Base-by-base conservation (phyloP, 176 grass and related monocot genomes). In the Canna indica region DNA sequence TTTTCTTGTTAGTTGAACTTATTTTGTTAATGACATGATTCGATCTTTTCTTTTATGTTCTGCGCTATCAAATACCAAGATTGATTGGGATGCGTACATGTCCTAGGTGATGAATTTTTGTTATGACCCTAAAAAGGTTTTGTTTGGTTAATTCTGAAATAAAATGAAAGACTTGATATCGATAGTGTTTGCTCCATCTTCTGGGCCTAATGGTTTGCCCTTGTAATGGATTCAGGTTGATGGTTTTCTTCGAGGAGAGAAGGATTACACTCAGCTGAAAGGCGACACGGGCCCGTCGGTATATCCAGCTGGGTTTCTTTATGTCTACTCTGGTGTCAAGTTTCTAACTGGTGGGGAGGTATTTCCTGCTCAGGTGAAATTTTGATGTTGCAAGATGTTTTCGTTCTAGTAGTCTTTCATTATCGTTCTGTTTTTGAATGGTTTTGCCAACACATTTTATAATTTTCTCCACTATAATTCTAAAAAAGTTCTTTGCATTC, bases 31-130 rank as follows among this genome's bases (percentile, higher is more conserved):
- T 2, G 29, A 5, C 4, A 75, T 39, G 12, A 24, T 39, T 3
- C 20, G 3, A 9, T 5, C 20, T n/a, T 84, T 34, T 24, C 3
- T 52, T 62, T 38, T n/a, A 26, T 78, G 56, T 72, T 77, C 44
- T 71, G 10, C 1, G n/a, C 3, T 18, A 50, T 72, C 73, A 92
- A 89, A 97, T 81, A 97, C 88, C 36, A 92, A 97, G 89, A 92
- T 97, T 71, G 94, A 97, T 77, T 87, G 88, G 88, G 84, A 97
- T 69, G 89, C 94, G 38, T 97, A 97, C 86, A 97, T 97, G 86
- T 89, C 94, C 62, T 89, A 97, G 88, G 93, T 97, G 38, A 73
- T 77, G 46, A n/a, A 69, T 78, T 57, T 50, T 20, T 73, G 7
- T 30, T 59, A 68, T 44, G 9, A 28, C 24, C 28, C 71, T 50